These are phyloP conservation scores for Asterophora parasitica DNA, from an alignment of 768 basidiomycete species.

Conservation along the genomic window DNA sequence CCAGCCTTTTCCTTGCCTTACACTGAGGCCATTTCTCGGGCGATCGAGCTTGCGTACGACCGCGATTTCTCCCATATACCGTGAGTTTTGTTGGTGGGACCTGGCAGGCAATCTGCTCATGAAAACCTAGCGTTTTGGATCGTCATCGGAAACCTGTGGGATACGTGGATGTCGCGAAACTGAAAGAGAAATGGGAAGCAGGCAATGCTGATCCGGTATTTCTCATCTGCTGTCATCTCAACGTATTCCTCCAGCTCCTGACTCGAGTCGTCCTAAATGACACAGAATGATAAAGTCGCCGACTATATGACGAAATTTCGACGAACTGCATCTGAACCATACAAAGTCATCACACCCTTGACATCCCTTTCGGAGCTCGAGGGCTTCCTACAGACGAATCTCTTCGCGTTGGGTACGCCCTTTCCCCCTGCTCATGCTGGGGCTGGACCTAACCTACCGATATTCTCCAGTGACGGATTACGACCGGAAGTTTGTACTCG, in stretches of 20 bases:
- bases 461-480: conserved; percentile 70
- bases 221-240: background rate
- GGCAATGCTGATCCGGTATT: conserved; percentile 63
- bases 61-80: conserved; percentile 93
- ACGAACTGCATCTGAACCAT: conserved; percentile 58
- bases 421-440: too few relatives aligned
- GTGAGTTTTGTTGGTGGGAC: conserved; percentile 34
- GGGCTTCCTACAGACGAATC: conserved; percentile 63
- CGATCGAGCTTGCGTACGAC: conserved; percentile 86
- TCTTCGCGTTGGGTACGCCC: conserved; percentile 69
- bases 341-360: conserved; percentile 75
- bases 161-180: conserved; percentile 70
- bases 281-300: conserved; percentile 65
- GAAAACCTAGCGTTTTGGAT: conserved; percentile 60
- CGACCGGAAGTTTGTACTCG: conserved; percentile 78
- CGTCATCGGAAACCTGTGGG: conserved; percentile 71
- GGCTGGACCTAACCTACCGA: background rate
- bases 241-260: too few relatives aligned
- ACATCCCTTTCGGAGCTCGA: conserved; percentile 81
- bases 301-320: conserved; percentile 73
- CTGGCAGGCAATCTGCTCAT: background rate
- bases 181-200: conserved; percentile 78
- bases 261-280: background rate
- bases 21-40: conserved; percentile 65
- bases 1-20: conserved; percentile 82